Base-by-base conservation (phyloP, 2,329 filamentous ascomycete genomes). In the Hymenoscyphus albidus region DNA sequence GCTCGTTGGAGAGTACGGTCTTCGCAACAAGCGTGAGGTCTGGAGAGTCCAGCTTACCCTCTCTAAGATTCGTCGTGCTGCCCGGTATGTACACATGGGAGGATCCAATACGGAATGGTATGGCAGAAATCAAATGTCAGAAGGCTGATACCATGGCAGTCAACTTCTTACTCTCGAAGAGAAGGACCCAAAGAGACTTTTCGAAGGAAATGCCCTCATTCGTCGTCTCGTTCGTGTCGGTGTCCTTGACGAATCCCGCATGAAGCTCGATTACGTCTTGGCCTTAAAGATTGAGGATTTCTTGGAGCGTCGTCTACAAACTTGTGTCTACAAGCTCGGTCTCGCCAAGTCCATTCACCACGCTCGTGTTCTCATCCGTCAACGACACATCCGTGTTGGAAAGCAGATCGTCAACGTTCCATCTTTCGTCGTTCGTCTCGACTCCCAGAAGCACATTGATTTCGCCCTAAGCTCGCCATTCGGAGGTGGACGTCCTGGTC, bases 231-330 rank as follows among this genome's bases (percentile, higher is more conserved):
- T 99, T 74, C 95, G 95, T 82, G 93, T 98, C 80, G 95, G 95
- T 92, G 95, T 99, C 78, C 92, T 99, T 79, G 95, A 99, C 82
- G 95, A 99, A 87, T 93, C 93, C 81, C 95, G 95, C 88, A 99
- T 99, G 95, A 99, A 97, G 91, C 95, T 99, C 88, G 95, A 99
- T 97, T 97, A 99, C 90, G 95, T 99, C 80, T 86, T 99, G 80
- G 95, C 95, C 84, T 90, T 99, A 69, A 96, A 97, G 88, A 91
- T 96, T 78, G 95, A 99, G 85, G 95, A 99, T 84, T 99, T 99
- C 90, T 88, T 99, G 84, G 95, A 99, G 91, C 94, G 95, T 78
- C 93, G 95, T 83, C 93, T 98, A 75, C 94, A 99, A 90, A 99
- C 95, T 77, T 97, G 94, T 79, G 95, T 99, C 82, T 98, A 97